Conservation (phyloP, 805 yeast species). For the Wickerhamomyces hampshirensis region DNA sequence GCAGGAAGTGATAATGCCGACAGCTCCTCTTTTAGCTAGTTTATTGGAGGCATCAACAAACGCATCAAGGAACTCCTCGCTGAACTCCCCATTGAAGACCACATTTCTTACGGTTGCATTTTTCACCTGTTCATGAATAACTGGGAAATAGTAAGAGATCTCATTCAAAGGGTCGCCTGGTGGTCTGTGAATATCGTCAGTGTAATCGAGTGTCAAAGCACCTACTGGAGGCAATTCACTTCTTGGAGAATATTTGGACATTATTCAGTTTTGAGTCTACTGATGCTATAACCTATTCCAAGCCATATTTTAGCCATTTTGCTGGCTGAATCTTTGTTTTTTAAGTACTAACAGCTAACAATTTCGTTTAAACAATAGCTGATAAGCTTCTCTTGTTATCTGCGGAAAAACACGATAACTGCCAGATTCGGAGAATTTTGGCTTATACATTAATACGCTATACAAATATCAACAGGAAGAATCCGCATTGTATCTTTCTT, state of each 20-base stretch:
- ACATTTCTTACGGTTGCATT: conserved; percentile 26
- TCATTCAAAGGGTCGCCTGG: conserved; percentile 28
- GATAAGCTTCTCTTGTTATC: too few relatives aligned
- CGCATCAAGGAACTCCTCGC: conserved; percentile 23
- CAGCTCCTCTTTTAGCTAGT: conserved; percentile 28
- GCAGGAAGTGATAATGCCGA: conserved; percentile 32
- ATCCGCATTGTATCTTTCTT: too few relatives aligned
- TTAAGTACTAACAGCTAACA: too few relatives aligned
- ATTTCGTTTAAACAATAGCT: too few relatives aligned
- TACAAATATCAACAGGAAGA: too few relatives aligned
- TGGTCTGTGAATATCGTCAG: conserved; percentile 30
- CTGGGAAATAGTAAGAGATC: conserved; percentile 23
- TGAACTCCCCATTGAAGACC: conserved; percentile 20
- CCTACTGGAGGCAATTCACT: conserved; percentile 25
- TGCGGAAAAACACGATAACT: too few relatives aligned
- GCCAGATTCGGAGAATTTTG: too few relatives aligned
- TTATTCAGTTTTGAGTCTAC: too few relatives aligned
- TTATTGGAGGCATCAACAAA: conserved; percentile 25
- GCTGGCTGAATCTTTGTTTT: too few relatives aligned
- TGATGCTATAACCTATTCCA: too few relatives aligned
- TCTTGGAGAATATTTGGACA: conserved; percentile 22
- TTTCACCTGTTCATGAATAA: conserved; percentile 21
- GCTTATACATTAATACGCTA: too few relatives aligned
- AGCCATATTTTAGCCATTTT: too few relatives aligned
- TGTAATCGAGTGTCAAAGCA: conserved; percentile 25